Base-by-base conservation (phyloP, 352 stramenopile species). In the Pelagophyceae sp. region DNA sequence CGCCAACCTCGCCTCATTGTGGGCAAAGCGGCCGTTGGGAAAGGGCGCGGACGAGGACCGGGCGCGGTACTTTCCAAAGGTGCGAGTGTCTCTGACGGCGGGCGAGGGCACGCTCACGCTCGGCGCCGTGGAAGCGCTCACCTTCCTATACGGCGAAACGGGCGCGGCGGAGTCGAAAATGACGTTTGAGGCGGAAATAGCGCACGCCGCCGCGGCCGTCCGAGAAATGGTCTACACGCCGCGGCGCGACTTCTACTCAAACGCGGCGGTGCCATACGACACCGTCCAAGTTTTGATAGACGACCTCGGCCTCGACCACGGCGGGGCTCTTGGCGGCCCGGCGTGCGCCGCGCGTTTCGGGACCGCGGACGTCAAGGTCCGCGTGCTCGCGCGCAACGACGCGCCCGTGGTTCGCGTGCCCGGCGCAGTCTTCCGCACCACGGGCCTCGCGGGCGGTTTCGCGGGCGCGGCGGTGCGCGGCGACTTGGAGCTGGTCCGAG, bases 261-360 rank as follows among this genome's bases (percentile, higher is more conserved):
- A 11, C 1, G 35, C 67, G 1, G 35, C 33, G 2, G 6, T 2
- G 15, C 17, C 67, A 19, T n/a, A 25, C 37, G 67, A 74, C 38
- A 2, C 2, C 2, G 35, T 74, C 35, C 25, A 27, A 19, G 25
- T 74, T 11, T 23, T 35, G 5, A 19, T 74, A 2, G 67, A 74
- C 6, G 67, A 74, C 38, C 67, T 74, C 23, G 67, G 67, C 27
- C 33, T 31, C 67, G 67, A 74, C 67, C 3, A 11, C 35, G 67
- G 67, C 38, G 67, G 67, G 15, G 5, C 58, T n/a, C 29, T 74
- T 17, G 54, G 15, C 11, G 61, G 31, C 33, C 3, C 1, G n/a
- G 33, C 3, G 3, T 74, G 67, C 67, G 67, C 19, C 2, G 25
- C 33, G 38, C 38, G 51, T 1, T 1, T 15, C 1, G 38, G 15